Conservation (phyloP, 2,329 filamentous ascomycete genomes). For the Ambrosiella cleistominuta region DNA sequence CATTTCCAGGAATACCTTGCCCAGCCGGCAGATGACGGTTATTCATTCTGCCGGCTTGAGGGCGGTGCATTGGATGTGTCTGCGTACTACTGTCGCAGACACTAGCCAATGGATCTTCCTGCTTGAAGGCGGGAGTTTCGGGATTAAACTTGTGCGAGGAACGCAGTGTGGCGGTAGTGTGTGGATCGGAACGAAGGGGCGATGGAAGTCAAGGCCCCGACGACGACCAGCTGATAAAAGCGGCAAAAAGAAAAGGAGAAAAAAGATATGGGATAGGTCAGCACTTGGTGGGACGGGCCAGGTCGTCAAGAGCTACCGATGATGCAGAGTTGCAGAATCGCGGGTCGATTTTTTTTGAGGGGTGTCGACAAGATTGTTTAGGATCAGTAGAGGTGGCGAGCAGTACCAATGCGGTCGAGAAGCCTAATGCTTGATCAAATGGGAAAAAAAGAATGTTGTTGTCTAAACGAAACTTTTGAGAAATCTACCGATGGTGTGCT, state of each 20-base stretch:
- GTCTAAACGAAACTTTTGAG: not conserved
- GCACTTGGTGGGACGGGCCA: not conserved
- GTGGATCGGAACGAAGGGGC: constrained; percentile 7
- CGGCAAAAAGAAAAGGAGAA: not conserved
- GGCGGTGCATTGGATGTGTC: constrained; percentile 16
- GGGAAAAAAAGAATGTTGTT: not conserved
- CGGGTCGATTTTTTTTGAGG: not conserved
- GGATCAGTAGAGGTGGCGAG: not conserved
- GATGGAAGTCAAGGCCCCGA: constrained; percentile 11
- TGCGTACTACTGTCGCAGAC: constrained; percentile 13
- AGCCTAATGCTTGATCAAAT: not conserved
- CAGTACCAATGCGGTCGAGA: not conserved
- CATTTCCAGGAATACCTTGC: constrained; percentile 39
- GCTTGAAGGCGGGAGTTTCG: constrained; percentile 12
- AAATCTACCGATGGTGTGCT: not conserved
- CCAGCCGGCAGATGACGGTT: constrained; percentile 61
- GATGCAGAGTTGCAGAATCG: not conserved
- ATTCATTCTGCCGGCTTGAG: constrained; percentile 62
- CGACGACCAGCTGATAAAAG: constrained; percentile 2
- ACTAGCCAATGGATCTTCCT: constrained; percentile 12
- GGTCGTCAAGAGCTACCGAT: not conserved
- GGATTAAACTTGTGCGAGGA: constrained; percentile 12
- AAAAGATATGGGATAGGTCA: not conserved
- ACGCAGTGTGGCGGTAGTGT: constrained; percentile 11
- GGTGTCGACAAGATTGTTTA: not conserved